Base-by-base conservation (phyloP, 495 filamentous ascomycete species). In the Niebla homalea region DNA sequence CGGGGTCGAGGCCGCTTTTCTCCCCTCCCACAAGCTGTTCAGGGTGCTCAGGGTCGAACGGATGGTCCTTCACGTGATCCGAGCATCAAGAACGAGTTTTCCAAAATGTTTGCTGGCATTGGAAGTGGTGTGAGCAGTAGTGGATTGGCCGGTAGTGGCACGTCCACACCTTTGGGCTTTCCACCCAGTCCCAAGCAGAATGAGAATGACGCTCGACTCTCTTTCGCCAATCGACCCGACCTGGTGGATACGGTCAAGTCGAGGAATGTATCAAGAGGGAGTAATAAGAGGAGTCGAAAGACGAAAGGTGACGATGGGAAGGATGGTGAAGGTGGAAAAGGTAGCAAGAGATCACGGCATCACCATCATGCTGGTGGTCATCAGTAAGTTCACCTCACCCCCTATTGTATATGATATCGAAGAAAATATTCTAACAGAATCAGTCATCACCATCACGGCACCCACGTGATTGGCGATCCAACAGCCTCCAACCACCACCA, bases 31-130 rank as follows among this genome's bases (percentile, higher is more conserved):
- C 89, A 95, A 65, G 88, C 89, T 10, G 89, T 95, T 3, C 89
- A 95, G 59, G 89, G 89, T 16, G 89, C 87, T 5, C 87, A 93
- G 66, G 83, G 80, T 26, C 83, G 85, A 54, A 73, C 79, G 32
- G 72, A 81, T 32, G 83, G 83, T 14, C 83, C 85, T 2, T 78
- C 78, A 20, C 83, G 80, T 5, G 87, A 93, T 57, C 81, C 88
- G 0, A 79, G 79, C 10, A 89, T 95, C 59, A 94, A 94, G 71
- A 89, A 80, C 61, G 89, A 94, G 58, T 84, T 94, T 60, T 87
- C 87, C 8, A 78, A 85, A 26, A 90, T 94, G 69, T 95, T 94
- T 66, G 84, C 85, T 3, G 89, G 89, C 18, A 84, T 95, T 57
- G 88, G 89, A 36, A 89, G 83, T 64, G 89, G 88, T 38, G 80